phyloP scores from a whole-genome alignment of 169 alveolate genomes.

The Plasmodium reichenowi region DNA sequence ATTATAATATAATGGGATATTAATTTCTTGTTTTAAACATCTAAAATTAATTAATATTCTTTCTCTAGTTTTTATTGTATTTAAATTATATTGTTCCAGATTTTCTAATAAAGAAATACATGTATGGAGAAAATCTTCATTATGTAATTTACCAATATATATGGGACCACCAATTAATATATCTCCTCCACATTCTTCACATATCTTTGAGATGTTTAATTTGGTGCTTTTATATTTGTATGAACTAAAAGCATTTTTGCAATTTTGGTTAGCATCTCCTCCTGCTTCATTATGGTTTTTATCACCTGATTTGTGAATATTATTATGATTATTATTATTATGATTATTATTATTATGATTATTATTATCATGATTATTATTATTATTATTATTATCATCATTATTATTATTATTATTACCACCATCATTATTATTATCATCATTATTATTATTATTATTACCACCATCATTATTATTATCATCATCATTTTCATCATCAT shows the following conservation, averaged over 20 bases:
- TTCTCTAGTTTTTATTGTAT: slow-evolving; percentile 50
- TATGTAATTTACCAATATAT: slow-evolving; percentile 86
- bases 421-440: not conserved
- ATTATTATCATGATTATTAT: not conserved
- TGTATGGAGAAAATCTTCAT: slow-evolving; percentile 79
- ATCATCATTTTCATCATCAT: not conserved
- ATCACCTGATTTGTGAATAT: not conserved
- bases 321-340: not conserved
- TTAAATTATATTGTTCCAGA: slow-evolving; percentile 37
- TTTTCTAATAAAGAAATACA: slow-evolving; percentile 64
- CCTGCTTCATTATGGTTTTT: not conserved
- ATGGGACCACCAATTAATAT: slow-evolving; percentile 88
- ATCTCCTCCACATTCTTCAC: slow-evolving; percentile 88
- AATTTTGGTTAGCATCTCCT: not conserved
- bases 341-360: slow-evolving; percentile 7
- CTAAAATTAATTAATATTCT: slow-evolving; percentile 68
- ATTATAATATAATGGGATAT: slow-evolving; percentile 71
- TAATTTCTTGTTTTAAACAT: slow-evolving; percentile 69
- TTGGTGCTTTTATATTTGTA: slow-evolving; percentile 39
- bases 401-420: not conserved
- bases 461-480: not conserved
- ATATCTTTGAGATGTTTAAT: slow-evolving; percentile 76
- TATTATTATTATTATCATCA: slow-evolving; percentile 17
- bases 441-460: not conserved
- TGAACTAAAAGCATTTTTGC: not conserved